A percentile compares a stretch with the other conserved stretches of the same genome.
Evolutionary conservation across 2,329 filamentous ascomycete species (phyloP).

Genomic region (Juglanconis juglandina): DNA sequence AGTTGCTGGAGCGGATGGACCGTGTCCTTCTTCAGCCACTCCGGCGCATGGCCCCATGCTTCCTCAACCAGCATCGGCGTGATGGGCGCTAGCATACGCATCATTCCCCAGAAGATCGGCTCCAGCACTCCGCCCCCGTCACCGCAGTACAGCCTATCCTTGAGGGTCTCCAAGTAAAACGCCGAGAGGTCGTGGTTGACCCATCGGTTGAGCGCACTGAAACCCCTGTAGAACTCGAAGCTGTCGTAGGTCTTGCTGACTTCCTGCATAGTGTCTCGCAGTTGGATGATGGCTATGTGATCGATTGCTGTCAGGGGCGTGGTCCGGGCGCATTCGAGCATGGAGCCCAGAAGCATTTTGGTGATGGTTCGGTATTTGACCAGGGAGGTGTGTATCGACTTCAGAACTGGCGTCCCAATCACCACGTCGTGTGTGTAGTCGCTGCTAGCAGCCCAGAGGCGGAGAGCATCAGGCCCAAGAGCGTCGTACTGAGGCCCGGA

Average conservation of each 20-base stretch:
- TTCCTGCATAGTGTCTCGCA: slow-evolving; percentile 61
- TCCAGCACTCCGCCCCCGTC: slow-evolving; percentile 62
- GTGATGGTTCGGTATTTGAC: slow-evolving; percentile 86
- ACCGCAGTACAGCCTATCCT: slow-evolving; percentile 88
- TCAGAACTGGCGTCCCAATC: slow-evolving; percentile 74
- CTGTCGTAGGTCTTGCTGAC: slow-evolving; percentile 64
- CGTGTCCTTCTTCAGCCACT: slow-evolving; percentile 51
- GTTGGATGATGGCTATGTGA: slow-evolving; percentile 72
- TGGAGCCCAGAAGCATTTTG: slow-evolving; percentile 82
- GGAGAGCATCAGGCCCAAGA: slow-evolving; percentile 80
- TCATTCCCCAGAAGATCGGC: slow-evolving; percentile 67
- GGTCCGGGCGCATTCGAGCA: slow-evolving; percentile 52
- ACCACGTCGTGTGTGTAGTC: slow-evolving; percentile 88
- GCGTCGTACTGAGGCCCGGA: slow-evolving; percentile 50
- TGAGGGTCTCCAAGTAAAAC: slow-evolving; percentile 90
- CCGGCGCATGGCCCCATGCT: slow-evolving; percentile 74
- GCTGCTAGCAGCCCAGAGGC: slow-evolving; percentile 86
- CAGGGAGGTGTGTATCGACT: slow-evolving; percentile 70
- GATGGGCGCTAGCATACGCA: slow-evolving; percentile 77
- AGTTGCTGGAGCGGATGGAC: slow-evolving; percentile 45
- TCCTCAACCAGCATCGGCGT: slow-evolving; percentile 84
- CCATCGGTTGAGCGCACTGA: slow-evolving; percentile 74
- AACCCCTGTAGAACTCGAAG: slow-evolving; percentile 79
- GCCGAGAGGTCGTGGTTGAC: slow-evolving; percentile 79
- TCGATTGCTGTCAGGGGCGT: slow-evolving; percentile 60